These are phyloP conservation scores for Tylopilus vinaceipallidus DNA, from an alignment of 768 basidiomycete species.

Conservation along the genomic window DNA sequence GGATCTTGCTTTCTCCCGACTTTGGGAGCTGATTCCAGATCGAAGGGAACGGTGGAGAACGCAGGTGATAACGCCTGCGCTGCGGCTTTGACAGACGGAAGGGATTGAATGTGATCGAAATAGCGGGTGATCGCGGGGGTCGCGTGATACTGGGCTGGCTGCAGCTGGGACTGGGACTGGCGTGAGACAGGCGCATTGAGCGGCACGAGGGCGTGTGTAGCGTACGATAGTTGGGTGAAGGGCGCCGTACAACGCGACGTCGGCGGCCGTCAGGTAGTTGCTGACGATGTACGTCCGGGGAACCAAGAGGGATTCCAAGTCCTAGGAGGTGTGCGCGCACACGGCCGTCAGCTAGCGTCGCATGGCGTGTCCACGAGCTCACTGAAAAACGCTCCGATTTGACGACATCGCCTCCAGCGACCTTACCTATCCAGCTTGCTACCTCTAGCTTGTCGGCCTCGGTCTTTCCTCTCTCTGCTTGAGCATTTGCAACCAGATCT, in stretches of 20 bases:
- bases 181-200: slow-evolving; percentile 8
- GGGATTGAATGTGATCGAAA: slow-evolving; percentile 90
- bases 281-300: slow-evolving; percentile 84
- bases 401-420: slow-evolving; percentile 47
- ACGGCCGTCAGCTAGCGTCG: background rate
- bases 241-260: slow-evolving; percentile 87
- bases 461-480: slow-evolving; percentile 46
- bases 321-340: slow-evolving; percentile 41
- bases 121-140: slow-evolving; percentile 87
- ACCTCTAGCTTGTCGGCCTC: slow-evolving; percentile 67
- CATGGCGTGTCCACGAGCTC: slow-evolving; percentile 7
- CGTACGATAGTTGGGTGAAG: slow-evolving; percentile 81
- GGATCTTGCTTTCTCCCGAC: slow-evolving; percentile 69
- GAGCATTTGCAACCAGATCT: slow-evolving; percentile 50
- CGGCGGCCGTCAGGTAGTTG: slow-evolving; percentile 85
- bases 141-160: slow-evolving; percentile 70
- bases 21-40: slow-evolving; percentile 73
- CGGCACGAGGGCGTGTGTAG: background rate
- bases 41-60: slow-evolving; percentile 60
- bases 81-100: slow-evolving; percentile 56
- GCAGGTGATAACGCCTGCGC: slow-evolving; percentile 50
- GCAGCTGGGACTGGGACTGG: slow-evolving; percentile 57
- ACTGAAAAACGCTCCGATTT: slow-evolving; percentile 53
- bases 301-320: slow-evolving; percentile 65
- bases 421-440: slow-evolving; percentile 66